Percentiles rank a stretch among this genome's conserved stretches.
Evolutionary conservation across 495 filamentous ascomycete genomes (phyloP).

Genomic region (Tuber calosporum): DNA sequence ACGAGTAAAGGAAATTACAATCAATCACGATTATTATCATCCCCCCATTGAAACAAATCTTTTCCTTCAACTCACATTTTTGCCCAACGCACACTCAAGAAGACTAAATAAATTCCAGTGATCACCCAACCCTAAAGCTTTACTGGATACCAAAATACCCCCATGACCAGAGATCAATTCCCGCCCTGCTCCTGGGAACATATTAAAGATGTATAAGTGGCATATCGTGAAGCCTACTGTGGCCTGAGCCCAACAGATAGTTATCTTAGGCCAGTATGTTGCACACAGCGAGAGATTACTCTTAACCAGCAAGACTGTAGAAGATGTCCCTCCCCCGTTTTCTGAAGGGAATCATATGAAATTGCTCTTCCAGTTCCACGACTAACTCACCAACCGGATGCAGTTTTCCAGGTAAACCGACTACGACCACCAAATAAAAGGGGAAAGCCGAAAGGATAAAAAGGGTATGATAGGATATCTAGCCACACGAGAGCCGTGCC

Average conservation of each 20-base stretch:
- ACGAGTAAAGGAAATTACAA: too few species aligned
- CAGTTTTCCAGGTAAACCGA: not conserved
- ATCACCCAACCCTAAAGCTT: not conserved
- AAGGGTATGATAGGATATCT: not conserved
- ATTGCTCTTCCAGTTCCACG: not conserved
- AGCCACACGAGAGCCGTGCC: not conserved
- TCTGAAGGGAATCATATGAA: not conserved
- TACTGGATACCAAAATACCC: not conserved
- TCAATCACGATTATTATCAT: too few species aligned
- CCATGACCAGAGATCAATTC: not conserved
- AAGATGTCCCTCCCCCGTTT: not conserved
- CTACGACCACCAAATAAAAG: not conserved
- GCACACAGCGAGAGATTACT: not conserved
- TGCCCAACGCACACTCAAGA: too few species aligned
- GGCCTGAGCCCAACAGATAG: not conserved
- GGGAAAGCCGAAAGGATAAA: too few species aligned
- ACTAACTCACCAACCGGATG: not conserved
- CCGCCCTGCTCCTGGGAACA: not conserved
- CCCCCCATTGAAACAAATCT: too few species aligned
- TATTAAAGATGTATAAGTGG: not conserved
- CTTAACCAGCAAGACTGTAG: not conserved
- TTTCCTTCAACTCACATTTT: too few species aligned
- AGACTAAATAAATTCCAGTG: not conserved
- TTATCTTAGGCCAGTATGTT: not conserved
- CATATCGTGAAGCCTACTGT: not conserved